Percentiles rank a stretch among this genome's conserved stretches.
Evolutionary conservation across 768 basidiomycete genomes (phyloP).

Genomic region (Tubosaeta sp.): DNA sequence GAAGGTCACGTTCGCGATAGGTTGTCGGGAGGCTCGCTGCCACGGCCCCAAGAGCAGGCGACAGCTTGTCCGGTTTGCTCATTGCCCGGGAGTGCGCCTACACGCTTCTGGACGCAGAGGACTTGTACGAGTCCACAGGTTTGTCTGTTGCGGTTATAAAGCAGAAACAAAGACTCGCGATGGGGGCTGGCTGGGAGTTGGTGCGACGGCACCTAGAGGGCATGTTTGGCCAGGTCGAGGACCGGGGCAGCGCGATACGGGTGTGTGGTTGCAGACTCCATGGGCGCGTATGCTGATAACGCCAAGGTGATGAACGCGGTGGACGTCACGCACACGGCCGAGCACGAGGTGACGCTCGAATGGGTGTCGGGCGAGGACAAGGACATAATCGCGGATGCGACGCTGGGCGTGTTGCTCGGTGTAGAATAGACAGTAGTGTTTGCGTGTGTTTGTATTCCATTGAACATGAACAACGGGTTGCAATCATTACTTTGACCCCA

Average conservation of each 20-base stretch:
- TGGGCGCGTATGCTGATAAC: neutral
- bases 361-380: slow-evolving; percentile 92
- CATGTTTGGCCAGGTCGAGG: slow-evolving; percentile 81
- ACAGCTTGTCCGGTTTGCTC: slow-evolving; percentile 75
- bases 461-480: neutral
- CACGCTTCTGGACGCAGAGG: slow-evolving; percentile 85
- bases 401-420: slow-evolving; percentile 79
- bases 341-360: slow-evolving; percentile 79
- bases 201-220: slow-evolving; percentile 96
- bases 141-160: slow-evolving; percentile 77
- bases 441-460: slow-evolving; percentile 15
- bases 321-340: slow-evolving; percentile 70
- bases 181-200: slow-evolving; percentile 85
- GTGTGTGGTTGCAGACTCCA: slow-evolving; percentile 38
- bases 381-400: slow-evolving; percentile 98
- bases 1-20: slow-evolving; percentile 35
- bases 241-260: slow-evolving; percentile 60
- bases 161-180: slow-evolving; percentile 76
- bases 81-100: slow-evolving; percentile 93
- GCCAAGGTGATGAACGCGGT: slow-evolving; percentile 85
- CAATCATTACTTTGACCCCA: neutral
- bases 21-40: slow-evolving; percentile 88
- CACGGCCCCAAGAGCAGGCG: slow-evolving; percentile 61
- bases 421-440: slow-evolving; percentile 61
- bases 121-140: slow-evolving; percentile 85